Percentiles rank a stretch among this genome's conserved stretches.
Evolutionary conservation across 225 moss, liverwort and hornwort genomes (phyloP).

Genomic region (Ulota crispa): DNA sequence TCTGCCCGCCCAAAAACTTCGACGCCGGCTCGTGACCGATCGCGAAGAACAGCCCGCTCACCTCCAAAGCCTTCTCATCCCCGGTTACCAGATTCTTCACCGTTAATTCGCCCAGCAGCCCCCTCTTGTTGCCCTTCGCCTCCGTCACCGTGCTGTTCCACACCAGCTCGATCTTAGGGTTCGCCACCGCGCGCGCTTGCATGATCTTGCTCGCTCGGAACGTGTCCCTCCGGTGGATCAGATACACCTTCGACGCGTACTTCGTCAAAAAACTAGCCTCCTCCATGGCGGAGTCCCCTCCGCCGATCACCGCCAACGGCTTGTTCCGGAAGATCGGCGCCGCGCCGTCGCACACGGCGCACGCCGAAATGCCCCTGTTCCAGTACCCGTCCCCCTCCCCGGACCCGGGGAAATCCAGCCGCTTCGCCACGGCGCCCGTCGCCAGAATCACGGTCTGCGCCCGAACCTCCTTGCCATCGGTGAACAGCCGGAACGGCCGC

Average conservation of each 20-base stretch:
- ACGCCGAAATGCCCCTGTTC: constrained; percentile 93
- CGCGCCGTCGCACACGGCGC: constrained; percentile 95
- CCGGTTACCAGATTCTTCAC: constrained; percentile 70
- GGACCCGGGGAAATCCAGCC: constrained; percentile 67
- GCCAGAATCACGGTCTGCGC: constrained; percentile 83
- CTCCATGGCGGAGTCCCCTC: constrained; percentile 99
- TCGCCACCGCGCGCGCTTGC: constrained; percentile 71
- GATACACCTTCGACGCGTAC: constrained; percentile 77
- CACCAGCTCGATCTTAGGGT: constrained; percentile 82
- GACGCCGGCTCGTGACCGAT: constrained; percentile 97
- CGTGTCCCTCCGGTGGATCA: constrained; percentile 80
- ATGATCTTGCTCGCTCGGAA: constrained; percentile 98
- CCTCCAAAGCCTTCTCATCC: constrained; percentile 38
- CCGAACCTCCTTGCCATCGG: constrained; percentile 74
- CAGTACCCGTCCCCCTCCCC: constrained; percentile 80
- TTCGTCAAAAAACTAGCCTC: constrained; percentile 92
- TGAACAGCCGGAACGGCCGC: constrained; percentile 70
- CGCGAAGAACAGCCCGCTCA: constrained; percentile 85
- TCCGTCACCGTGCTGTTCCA: constrained; percentile 83
- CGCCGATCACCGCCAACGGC: constrained; percentile 87
- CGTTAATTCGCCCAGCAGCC: constrained; percentile 59
- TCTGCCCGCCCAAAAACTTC: constrained; percentile 75
- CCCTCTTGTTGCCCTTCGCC: constrained; percentile 71
- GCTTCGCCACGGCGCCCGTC: constrained; percentile 93
- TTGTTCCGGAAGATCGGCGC: constrained; percentile 95